phyloP scores from a whole-genome alignment of 148 eudicot species.

The Gaultheria prostrata region DNA sequence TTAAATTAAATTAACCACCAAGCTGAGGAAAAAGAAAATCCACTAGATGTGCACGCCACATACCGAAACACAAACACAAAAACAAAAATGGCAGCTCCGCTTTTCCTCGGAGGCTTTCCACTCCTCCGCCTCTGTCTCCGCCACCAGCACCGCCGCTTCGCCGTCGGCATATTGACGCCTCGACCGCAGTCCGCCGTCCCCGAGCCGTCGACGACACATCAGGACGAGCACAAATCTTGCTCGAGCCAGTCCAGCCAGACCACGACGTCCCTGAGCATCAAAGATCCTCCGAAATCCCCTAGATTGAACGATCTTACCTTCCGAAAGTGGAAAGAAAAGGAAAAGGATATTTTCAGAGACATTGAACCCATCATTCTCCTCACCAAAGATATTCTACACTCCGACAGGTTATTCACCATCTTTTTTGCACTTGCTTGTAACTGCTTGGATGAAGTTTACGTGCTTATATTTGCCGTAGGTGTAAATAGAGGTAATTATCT shows the following conservation, averaged over 20 bases:
- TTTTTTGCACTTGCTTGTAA: neutral
- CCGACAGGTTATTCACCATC: conserved; percentile 56
- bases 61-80: neutral
- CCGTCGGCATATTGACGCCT: conserved; percentile 10
- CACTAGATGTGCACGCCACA: too few relatives aligned
- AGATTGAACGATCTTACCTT: conserved; percentile 31
- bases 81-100: conserved; percentile 40
- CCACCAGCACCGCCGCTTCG: conserved; percentile 20
- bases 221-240: conserved; percentile 27
- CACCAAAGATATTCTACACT: conserved; percentile 66
- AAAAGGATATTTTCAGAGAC: conserved; percentile 54
- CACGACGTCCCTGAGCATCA: conserved; percentile 18
- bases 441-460: neutral
- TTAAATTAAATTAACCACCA: too few relatives aligned
- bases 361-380: conserved; percentile 52
- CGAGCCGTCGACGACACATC: conserved; percentile 26
- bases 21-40: too few relatives aligned
- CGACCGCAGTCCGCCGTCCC: conserved; percentile 27
- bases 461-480: neutral
- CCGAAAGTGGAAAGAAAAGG: conserved; percentile 60
- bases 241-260: conserved; percentile 7
- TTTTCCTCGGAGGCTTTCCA: conserved; percentile 39
- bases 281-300: conserved; percentile 32
- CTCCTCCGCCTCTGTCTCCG: conserved; percentile 35
- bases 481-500: neutral